Conservation (phyloP, 495 filamentous ascomycete species). For the Echria macrotheca region DNA sequence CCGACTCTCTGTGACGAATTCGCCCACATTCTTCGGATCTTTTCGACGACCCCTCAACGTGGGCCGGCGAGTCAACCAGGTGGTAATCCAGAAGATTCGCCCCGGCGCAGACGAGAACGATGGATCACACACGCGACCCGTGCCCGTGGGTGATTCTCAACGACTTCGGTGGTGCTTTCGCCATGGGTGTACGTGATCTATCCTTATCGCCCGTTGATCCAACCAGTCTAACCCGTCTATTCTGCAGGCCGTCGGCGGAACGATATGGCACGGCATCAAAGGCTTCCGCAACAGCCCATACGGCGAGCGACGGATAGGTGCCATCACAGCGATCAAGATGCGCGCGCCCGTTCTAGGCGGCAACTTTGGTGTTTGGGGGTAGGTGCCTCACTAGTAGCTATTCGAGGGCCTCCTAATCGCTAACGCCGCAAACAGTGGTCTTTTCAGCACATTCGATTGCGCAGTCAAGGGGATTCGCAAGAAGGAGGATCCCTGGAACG, state of each 20-base stretch:
- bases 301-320: conserved; percentile 92
- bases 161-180: conserved; percentile 95
- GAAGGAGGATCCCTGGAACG: conserved; percentile 97
- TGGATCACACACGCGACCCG: conserved; percentile 84
- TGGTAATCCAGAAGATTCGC: too few species aligned
- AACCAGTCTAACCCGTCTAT: not conserved
- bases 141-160: conserved; percentile 95
- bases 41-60: too few species aligned
- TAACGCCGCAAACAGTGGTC: conserved; percentile 58
- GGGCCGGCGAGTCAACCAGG: too few species aligned
- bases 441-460: conserved; percentile 94
- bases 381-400: too few species aligned
- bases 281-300: conserved; percentile 84
- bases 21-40: too few species aligned
- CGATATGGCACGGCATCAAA: conserved; percentile 97
- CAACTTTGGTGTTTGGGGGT: conserved; percentile 81
- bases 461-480: conserved; percentile 92
- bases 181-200: conserved; percentile 76
- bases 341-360: conserved; percentile 92
- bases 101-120: too few species aligned
- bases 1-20: too few species aligned
- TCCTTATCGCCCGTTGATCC: not conserved
- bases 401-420: too few species aligned
- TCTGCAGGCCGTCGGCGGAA: conserved; percentile 75
- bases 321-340: conserved; percentile 94